A percentile compares a stretch with the other conserved stretches of the same genome.
Evolutionary conservation across 164 flowering plant species (phyloP).

Genomic region (grape (Vitis vinifera)): DNA sequence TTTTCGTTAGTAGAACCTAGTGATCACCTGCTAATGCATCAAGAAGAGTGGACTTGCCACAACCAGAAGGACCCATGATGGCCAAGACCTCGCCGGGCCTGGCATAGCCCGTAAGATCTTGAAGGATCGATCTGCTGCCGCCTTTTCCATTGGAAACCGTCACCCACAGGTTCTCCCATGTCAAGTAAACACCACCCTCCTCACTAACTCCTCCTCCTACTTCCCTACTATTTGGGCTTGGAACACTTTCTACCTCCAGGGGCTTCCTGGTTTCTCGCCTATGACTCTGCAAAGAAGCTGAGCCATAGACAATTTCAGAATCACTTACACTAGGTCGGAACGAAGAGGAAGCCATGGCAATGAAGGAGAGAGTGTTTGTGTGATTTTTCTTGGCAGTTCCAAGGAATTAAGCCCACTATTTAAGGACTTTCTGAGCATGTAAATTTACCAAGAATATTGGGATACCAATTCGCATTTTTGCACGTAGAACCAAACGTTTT

Average conservation of each 20-base stretch:
- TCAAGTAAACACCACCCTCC: constrained; percentile 22
- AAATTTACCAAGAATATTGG: too few relatives aligned
- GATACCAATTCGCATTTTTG: too few relatives aligned
- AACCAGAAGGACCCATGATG: constrained; percentile 63
- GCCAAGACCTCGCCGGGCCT: constrained; percentile 47
- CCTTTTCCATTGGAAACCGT: background rate
- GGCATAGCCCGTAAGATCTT: constrained; percentile 44
- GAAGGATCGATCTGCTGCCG: constrained; percentile 22
- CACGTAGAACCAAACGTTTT: too few relatives aligned
- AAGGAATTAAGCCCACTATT: too few relatives aligned
- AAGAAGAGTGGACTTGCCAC: constrained; percentile 35
- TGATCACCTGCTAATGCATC: constrained; percentile 34
- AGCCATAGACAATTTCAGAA: background rate
- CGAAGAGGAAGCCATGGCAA: background rate
- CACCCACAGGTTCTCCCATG: constrained; percentile 47
- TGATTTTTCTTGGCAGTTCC: background rate
- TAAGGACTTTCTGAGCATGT: too few relatives aligned
- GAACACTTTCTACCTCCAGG: background rate
- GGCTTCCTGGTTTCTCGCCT: background rate
- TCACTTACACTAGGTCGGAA: background rate
- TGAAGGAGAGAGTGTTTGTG: background rate
- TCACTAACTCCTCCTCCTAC: background rate
- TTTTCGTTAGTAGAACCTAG: too few relatives aligned
- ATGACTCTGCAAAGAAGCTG: background rate
- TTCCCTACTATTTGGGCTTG: background rate